A percentile compares a stretch with the other conserved stretches of the same genome.
These are phyloP conservation scores for Sparassis latifolia DNA, from an alignment of 1,284 basidiomycete species.

Conservation along the genomic window DNA sequence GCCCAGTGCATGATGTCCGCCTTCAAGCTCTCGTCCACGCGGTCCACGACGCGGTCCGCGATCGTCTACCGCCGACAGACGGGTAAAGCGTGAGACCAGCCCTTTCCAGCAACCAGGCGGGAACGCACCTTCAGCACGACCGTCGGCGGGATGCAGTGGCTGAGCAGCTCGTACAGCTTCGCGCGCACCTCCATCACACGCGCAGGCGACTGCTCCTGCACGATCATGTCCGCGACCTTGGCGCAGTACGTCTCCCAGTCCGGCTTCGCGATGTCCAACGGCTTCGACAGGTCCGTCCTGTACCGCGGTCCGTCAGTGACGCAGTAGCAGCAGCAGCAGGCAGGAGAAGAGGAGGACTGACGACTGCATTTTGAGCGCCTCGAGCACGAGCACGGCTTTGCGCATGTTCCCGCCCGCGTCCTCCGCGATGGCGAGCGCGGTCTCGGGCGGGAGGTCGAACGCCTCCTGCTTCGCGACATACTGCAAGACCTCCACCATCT, in stretches of 20 bases:
- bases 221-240: constrained; percentile 89
- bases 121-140: constrained; percentile 77
- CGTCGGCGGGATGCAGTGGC: constrained; percentile 97
- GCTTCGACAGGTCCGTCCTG: constrained; percentile 63
- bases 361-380: constrained; percentile 95
- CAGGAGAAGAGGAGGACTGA: constrained; percentile 1
- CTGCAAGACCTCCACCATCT: constrained; percentile 81
- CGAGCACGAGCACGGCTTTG: constrained; percentile 91
- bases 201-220: constrained; percentile 90
- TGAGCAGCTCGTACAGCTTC: constrained; percentile 93
- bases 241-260: constrained; percentile 99
- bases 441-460: constrained; percentile 74
- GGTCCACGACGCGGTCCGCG: constrained; percentile 78
- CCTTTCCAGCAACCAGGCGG: background rate
- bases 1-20: constrained; percentile 95
- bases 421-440: constrained; percentile 67
- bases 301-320: constrained; percentile 16
- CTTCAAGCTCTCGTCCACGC: constrained; percentile 85
- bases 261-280: constrained; percentile 83
- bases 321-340: background rate
- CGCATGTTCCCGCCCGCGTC: constrained; percentile 89
- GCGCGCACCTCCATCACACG: constrained; percentile 87
- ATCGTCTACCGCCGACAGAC: constrained; percentile 57
- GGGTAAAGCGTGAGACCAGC: background rate
- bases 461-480: constrained; percentile 81